phyloP scores from a whole-genome alignment of 352 stramenopile species.

The Phytophthora citrophthora region DNA sequence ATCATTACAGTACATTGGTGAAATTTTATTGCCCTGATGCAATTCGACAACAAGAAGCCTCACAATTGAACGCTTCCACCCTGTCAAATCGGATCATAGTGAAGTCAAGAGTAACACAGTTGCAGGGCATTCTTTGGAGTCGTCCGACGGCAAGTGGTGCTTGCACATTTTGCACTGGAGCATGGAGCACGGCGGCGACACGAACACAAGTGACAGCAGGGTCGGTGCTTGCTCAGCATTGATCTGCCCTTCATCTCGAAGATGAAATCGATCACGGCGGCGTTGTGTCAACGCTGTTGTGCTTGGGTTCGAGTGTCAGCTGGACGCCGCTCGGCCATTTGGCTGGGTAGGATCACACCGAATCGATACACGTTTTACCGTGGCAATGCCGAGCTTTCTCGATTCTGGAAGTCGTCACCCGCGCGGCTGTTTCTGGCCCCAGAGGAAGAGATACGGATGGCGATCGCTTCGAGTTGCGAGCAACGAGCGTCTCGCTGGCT shows the following conservation, averaged over 20 bases:
- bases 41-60: conserved; percentile 3
- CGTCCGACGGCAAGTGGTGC: conserved; percentile 16
- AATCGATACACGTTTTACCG: conserved; percentile 1
- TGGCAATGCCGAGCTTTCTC: neutral
- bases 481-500: conserved; percentile 16
- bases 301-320: conserved; percentile 9
- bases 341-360: conserved; percentile 18
- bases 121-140: conserved; percentile 12
- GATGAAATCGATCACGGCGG: conserved; percentile 5
- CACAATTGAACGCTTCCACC: conserved; percentile 14
- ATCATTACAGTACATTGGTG: neutral
- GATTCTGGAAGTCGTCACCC: neutral
- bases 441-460: conserved; percentile 30
- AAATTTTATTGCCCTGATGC: neutral
- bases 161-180: conserved; percentile 8
- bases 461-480: conserved; percentile 2
- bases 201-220: conserved; percentile 16
- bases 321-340: conserved; percentile 19
- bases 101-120: neutral
- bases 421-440: conserved; percentile 26
- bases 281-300: neutral
- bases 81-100: neutral
- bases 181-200: conserved; percentile 13
- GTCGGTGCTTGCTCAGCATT: conserved; percentile 3
- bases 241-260: neutral